Conservation (phyloP, 768 basidiomycete species). For the Pisolithus tinctorius region DNA sequence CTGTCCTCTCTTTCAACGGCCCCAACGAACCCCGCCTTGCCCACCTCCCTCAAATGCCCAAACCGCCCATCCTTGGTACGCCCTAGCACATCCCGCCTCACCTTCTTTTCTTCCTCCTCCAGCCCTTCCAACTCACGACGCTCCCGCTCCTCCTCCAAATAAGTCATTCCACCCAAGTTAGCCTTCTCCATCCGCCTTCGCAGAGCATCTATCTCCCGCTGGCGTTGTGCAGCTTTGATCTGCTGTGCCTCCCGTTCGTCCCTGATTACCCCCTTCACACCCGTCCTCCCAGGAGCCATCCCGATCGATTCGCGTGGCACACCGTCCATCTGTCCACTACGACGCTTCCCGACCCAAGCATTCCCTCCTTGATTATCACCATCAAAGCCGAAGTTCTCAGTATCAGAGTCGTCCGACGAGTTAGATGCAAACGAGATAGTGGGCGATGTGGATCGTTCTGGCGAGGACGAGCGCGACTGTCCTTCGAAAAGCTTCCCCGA, state of each 20-base stretch:
- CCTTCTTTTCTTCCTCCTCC: constrained; percentile 7
- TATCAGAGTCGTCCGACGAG: constrained; percentile 26
- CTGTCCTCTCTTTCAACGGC: constrained; percentile 69
- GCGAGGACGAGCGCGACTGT: constrained; percentile 34
- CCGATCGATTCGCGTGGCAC: constrained; percentile 10
- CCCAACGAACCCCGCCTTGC: constrained; percentile 52
- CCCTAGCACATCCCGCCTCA: too few species aligned
- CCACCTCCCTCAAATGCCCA: too few species aligned
- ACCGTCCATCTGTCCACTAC: background rate
- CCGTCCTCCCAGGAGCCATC: constrained; percentile 54
- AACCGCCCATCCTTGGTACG: too few species aligned
- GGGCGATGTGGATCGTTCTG: constrained; percentile 51
- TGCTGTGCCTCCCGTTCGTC: constrained; percentile 67
- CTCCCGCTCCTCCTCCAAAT: constrained; percentile 68
- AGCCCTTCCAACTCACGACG: constrained; percentile 41
- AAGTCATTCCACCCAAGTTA: constrained; percentile 63
- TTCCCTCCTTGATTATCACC: constrained; percentile 37
- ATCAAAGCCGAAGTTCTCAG: constrained; percentile 28
- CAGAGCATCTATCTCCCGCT: constrained; percentile 45
- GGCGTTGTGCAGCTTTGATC: constrained; percentile 45
- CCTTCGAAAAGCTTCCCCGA: constrained; percentile 17
- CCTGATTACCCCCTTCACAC: constrained; percentile 84
- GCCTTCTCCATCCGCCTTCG: constrained; percentile 57
- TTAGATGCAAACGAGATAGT: constrained; percentile 17
- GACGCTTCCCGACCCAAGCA: constrained; percentile 33